A percentile compares a stretch with the other conserved stretches of the same genome.
phyloP scores from a whole-genome alignment of 345 rosid species.

The Odontarrhena argentea region DNA sequence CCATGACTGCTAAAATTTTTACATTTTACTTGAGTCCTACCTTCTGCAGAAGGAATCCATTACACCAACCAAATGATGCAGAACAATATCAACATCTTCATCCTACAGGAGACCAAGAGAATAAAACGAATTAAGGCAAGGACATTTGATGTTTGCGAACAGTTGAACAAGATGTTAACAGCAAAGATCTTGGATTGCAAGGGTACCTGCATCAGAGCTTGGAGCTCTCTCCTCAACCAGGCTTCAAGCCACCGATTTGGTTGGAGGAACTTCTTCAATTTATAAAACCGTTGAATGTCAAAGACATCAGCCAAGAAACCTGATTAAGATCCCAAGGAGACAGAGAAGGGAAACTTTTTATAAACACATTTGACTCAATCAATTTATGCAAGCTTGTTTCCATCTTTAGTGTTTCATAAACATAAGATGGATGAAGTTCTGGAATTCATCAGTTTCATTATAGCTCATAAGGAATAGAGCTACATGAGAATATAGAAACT shows the following conservation, averaged over 20 bases:
- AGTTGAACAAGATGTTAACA: neutral
- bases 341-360: neutral
- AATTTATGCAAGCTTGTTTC: neutral
- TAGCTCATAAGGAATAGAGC: neutral
- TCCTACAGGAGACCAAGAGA: slow-evolving; percentile 47
- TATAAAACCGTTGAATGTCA: slow-evolving; percentile 66
- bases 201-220: slow-evolving; percentile 75
- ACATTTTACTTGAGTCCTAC: slow-evolving; percentile 37
- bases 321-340: slow-evolving; percentile 38
- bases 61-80: slow-evolving; percentile 71
- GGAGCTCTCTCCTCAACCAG: slow-evolving; percentile 87
- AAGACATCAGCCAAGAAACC: slow-evolving; percentile 57
- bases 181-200: neutral
- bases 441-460: neutral
- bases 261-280: slow-evolving; percentile 59
- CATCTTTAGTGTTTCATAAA: neutral
- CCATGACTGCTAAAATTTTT: neutral
- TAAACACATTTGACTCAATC: slow-evolving; percentile 2
- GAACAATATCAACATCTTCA: slow-evolving; percentile 70
- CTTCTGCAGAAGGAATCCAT: slow-evolving; percentile 64
- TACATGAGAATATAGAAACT: slow-evolving; percentile 15
- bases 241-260: slow-evolving; percentile 60
- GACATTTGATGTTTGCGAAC: neutral
- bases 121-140: neutral
- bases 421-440: neutral